A percentile compares a stretch with the other conserved stretches of the same genome.
Conservation (phyloP, 495 filamentous ascomycete genomes). For the Podospora pseudopauciseta region DNA sequence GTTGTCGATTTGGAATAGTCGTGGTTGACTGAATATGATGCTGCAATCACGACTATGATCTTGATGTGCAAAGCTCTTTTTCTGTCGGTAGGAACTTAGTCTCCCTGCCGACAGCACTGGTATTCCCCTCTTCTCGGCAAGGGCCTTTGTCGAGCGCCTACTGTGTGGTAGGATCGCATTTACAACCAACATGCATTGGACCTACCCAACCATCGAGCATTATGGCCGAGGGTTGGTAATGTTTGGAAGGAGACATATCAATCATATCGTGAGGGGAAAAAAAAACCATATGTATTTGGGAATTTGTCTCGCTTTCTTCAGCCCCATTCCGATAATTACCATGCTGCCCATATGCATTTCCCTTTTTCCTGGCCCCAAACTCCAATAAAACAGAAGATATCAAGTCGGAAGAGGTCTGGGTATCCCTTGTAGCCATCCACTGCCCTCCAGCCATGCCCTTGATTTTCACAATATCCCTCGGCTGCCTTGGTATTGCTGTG, state of each 20-base stretch:
- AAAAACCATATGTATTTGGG: background rate
- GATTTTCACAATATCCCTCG: background rate
- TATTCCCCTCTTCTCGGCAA: background rate
- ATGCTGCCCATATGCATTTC: background rate
- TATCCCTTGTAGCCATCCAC: background rate
- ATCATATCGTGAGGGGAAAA: background rate
- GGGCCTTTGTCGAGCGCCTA: too few relatives aligned
- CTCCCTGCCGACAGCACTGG: background rate
- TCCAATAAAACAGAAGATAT: background rate
- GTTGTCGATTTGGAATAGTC: background rate
- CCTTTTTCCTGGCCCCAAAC: background rate
- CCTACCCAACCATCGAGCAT: background rate
- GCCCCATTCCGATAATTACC: background rate
- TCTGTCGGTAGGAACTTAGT: background rate
- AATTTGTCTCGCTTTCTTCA: background rate
- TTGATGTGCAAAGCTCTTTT: background rate
- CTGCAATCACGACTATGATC: background rate
- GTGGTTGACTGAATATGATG: background rate
- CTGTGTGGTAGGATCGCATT: background rate
- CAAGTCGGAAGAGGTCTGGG: background rate
- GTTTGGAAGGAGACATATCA: background rate
- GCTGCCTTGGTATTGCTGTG: background rate
- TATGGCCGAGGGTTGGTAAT: background rate
- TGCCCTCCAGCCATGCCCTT: background rate
- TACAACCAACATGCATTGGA: background rate